Evolutionary conservation across 1,284 basidiomycete species (phyloP).

Genomic region (Golubevia sp.): DNA sequence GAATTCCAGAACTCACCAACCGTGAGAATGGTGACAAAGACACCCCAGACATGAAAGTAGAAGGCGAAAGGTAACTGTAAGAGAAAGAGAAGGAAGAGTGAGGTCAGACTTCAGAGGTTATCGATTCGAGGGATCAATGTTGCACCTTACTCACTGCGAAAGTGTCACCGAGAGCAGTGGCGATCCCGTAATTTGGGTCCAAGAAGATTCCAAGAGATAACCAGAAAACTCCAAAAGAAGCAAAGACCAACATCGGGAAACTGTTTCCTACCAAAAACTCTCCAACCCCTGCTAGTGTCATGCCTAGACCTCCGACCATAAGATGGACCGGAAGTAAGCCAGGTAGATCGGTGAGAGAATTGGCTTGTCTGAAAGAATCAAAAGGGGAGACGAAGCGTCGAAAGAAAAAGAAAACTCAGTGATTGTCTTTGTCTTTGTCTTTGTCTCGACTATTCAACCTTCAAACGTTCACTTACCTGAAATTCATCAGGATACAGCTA

Average conservation of each 20-base stretch:
- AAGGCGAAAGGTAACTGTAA: slow-evolving; percentile 12
- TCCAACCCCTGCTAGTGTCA: slow-evolving; percentile 8
- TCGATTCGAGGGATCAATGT: no score
- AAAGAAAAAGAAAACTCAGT: no score
- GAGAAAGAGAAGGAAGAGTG: not conserved
- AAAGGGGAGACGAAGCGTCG: no score
- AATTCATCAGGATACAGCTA: slow-evolving; percentile 33
- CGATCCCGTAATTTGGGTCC: slow-evolving; percentile 16
- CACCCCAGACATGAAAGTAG: slow-evolving; percentile 31
- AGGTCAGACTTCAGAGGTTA: no score
- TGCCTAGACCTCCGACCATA: slow-evolving; percentile 23
- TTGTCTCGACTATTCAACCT: no score
- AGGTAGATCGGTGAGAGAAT: slow-evolving; percentile 17
- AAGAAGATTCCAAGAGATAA: slow-evolving; percentile 19
- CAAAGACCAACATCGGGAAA: slow-evolving; percentile 35
- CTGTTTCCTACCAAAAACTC: slow-evolving; percentile 38
- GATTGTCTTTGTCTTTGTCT: no score
- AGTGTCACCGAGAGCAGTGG: no score
- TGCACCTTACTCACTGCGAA: no score
- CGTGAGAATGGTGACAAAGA: no score
- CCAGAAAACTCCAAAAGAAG: slow-evolving; percentile 35
- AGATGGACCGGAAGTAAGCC: slow-evolving; percentile 23
- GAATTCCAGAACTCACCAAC: no score
- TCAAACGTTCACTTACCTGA: no score
- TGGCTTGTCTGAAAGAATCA: slow-evolving; percentile 25